Percentiles rank a stretch among this genome's conserved stretches.
Conservation (phyloP, 176 grass and related monocot species). For the Ensete glaucum region DNA sequence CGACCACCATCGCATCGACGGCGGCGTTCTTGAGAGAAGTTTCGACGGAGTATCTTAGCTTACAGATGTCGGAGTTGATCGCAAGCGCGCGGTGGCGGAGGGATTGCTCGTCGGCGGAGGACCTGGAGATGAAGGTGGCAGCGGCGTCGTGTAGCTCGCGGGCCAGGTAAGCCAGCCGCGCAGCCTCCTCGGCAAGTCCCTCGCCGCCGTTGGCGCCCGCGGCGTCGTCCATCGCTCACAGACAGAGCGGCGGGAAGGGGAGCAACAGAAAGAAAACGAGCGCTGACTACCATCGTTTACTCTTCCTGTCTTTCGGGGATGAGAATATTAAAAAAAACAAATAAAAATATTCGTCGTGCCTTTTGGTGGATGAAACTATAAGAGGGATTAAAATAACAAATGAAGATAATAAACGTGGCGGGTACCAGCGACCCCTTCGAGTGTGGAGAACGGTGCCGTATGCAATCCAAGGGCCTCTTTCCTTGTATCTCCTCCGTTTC, state of each 20-base stretch:
- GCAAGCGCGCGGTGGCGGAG: conserved; percentile 55
- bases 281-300: background rate
- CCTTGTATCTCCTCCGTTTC: background rate
- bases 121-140: conserved; percentile 36
- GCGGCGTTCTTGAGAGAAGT: conserved; percentile 10
- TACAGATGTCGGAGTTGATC: conserved; percentile 49
- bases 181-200: conserved; percentile 29
- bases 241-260: background rate
- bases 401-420: too few relatives aligned
- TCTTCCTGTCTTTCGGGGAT: background rate
- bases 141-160: conserved; percentile 86
- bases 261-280: background rate
- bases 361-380: background rate
- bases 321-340: background rate
- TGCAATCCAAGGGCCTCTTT: background rate
- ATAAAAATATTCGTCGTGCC: background rate
- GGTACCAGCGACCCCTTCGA: too few relatives aligned
- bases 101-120: conserved; percentile 62
- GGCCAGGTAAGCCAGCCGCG: conserved; percentile 52
- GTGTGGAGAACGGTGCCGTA: too few relatives aligned
- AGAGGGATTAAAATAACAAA: background rate
- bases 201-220: conserved; percentile 14
- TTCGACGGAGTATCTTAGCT: conserved; percentile 26
- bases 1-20: conserved; percentile 34
- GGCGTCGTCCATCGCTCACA: background rate